Evolutionary conservation across 768 basidiomycete species (phyloP).

Genomic region (Russula sp.): DNA sequence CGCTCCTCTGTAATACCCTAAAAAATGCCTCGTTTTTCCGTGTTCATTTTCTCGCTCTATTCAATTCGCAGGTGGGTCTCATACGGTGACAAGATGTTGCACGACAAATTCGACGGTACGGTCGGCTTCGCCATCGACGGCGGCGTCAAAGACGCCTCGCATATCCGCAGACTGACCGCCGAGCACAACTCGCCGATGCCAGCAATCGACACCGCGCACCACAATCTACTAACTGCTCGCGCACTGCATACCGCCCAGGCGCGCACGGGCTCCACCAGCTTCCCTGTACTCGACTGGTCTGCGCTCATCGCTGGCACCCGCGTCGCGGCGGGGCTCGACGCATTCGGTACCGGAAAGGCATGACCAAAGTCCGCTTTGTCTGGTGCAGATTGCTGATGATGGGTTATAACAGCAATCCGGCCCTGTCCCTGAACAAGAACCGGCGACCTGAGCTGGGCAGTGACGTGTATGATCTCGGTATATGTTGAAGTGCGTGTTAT

Average conservation of each 20-base stretch:
- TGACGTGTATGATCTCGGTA: not conserved
- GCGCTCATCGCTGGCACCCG: slow-evolving; percentile 74
- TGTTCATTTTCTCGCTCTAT: not conserved
- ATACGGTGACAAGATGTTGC: slow-evolving; percentile 67
- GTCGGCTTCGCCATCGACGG: slow-evolving; percentile 78
- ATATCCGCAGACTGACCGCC: slow-evolving; percentile 66
- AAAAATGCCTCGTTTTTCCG: not conserved
- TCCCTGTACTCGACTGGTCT: slow-evolving; percentile 77
- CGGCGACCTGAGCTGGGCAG: not conserved
- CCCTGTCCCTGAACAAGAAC: slow-evolving; percentile 17
- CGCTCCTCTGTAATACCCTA: slow-evolving; percentile 47
- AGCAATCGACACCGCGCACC: slow-evolving; percentile 64
- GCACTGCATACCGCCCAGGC: slow-evolving; percentile 57
- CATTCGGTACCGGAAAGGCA: slow-evolving; percentile 41
- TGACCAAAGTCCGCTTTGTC: slow-evolving; percentile 4
- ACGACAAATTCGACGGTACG: slow-evolving; percentile 70
- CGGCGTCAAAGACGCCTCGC: slow-evolving; percentile 84
- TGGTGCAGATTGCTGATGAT: not conserved
- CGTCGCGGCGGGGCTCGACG: slow-evolving; percentile 65
- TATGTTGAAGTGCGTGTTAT: not conserved
- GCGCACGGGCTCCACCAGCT: slow-evolving; percentile 46
- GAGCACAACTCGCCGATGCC: slow-evolving; percentile 71
- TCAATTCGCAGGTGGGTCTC: slow-evolving; percentile 44
- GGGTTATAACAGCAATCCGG: slow-evolving; percentile 8
- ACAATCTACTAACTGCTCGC: slow-evolving; percentile 75